phyloP scores from a whole-genome alignment of 805 yeast species.

The Grigorovia yakushimaensis region DNA sequence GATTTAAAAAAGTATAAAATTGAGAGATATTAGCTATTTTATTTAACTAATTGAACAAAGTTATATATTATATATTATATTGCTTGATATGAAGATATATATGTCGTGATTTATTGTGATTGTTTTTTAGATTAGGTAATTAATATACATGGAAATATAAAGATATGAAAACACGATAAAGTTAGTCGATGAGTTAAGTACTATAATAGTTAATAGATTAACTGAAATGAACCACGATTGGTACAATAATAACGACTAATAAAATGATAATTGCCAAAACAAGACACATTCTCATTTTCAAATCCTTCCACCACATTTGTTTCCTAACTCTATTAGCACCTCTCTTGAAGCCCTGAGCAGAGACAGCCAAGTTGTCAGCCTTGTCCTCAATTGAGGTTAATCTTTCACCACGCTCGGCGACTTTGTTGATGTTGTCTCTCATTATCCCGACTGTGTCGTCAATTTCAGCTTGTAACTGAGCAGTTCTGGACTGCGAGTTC shows the following conservation, averaged over 20 bases:
- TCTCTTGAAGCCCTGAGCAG: conserved; percentile 90
- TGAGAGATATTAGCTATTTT: too few species aligned
- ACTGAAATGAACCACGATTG: conserved; percentile 82
- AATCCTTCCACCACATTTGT: conserved; percentile 98
- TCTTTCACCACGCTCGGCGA: conserved; percentile 88
- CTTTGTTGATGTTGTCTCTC: conserved; percentile 95
- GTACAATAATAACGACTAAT: conserved; percentile 81
- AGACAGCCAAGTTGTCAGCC: conserved; percentile 83
- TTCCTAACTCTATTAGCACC: conserved; percentile 96
- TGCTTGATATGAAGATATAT: too few species aligned
- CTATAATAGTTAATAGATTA: conserved; percentile 6
- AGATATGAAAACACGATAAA: not conserved
- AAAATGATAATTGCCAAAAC: conserved; percentile 72
- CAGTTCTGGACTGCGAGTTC: conserved; percentile 43
- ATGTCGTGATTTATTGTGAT: too few species aligned
- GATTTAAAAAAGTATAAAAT: too few species aligned
- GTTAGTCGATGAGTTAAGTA: not conserved
- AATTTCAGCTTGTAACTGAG: conserved; percentile 83
- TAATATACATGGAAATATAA: not conserved
- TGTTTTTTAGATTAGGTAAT: too few species aligned
- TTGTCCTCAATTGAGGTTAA: conserved; percentile 85
- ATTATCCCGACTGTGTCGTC: conserved; percentile 95
- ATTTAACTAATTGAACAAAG: too few species aligned
- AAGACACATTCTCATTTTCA: conserved; percentile 90
- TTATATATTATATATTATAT: too few species aligned